These are phyloP conservation scores for Nematocida parisii DNA, from an alignment of 371 early-diverging fungal species.

Conservation along the genomic window DNA sequence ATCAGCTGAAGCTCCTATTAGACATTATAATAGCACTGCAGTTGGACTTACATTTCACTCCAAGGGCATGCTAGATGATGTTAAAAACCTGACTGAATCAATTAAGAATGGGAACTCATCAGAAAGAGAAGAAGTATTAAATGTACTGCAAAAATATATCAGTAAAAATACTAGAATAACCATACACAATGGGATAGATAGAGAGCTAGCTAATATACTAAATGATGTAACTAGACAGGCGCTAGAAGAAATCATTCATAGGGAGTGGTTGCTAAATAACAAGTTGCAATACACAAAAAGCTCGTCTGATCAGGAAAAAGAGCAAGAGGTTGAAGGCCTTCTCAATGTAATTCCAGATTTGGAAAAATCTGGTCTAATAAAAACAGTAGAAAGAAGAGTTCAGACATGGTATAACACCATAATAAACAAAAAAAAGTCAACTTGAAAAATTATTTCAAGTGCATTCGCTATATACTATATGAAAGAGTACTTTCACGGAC, in stretches of 20 bases:
- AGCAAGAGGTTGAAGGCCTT: background rate
- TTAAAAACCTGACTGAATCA: background rate
- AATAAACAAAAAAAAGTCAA: background rate
- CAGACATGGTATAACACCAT: background rate
- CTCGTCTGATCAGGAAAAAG: background rate
- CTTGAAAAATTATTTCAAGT: background rate
- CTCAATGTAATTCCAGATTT: background rate
- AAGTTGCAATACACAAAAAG: background rate
- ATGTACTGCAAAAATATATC: background rate
- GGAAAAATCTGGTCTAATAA: background rate
- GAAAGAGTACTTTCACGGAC: background rate
- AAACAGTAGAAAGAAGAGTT: background rate
- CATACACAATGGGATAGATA: background rate
- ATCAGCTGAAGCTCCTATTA: no score
- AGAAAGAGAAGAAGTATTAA: background rate
- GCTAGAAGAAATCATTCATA: background rate
- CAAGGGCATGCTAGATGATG: background rate
- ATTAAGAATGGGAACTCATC: background rate
- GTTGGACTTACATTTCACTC: background rate
- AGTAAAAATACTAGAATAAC: background rate
- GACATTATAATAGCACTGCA: no score
- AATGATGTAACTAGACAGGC: background rate
- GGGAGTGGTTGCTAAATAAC: background rate
- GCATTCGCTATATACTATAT: background rate
- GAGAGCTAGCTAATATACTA: background rate